A percentile compares a stretch with the other conserved stretches of the same genome.
Evolutionary conservation across 164 flowering plant species (phyloP).

Genomic region (Magnolia officinalis): DNA sequence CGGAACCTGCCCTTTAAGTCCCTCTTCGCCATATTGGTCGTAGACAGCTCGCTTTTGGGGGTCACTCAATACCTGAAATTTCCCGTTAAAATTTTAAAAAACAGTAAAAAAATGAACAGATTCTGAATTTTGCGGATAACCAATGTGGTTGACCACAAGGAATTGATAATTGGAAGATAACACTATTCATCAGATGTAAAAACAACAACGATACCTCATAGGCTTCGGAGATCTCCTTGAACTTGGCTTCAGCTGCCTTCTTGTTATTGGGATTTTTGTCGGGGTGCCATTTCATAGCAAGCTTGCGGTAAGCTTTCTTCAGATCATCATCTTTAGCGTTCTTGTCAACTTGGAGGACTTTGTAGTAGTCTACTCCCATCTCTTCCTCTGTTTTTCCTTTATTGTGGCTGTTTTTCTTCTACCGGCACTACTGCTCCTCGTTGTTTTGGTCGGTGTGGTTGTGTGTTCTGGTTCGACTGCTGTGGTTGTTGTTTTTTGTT

Average conservation of each 20-base stretch:
- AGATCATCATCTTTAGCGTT: slow-evolving; percentile 59
- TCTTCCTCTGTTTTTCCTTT: slow-evolving; percentile 1
- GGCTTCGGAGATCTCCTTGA: slow-evolving; percentile 70
- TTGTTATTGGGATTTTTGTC: slow-evolving; percentile 63
- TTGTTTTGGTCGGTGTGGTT: background rate
- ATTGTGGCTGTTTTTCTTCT: background rate
- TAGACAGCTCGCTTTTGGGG: slow-evolving; percentile 53
- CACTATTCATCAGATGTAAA: too few species aligned
- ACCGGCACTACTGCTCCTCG: background rate
- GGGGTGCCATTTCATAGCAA: slow-evolving; percentile 79
- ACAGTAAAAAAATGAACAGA: background rate
- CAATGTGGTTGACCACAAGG: too few species aligned
- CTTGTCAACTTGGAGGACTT: slow-evolving; percentile 46
- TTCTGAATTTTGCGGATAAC: background rate
- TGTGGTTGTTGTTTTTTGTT: background rate
- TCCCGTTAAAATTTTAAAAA: too few species aligned
- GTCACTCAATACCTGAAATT: slow-evolving; percentile 57
- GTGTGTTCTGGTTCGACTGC: background rate
- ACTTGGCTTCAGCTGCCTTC: slow-evolving; percentile 65
- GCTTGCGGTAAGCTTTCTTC: slow-evolving; percentile 67
- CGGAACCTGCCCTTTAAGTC: slow-evolving; percentile 53
- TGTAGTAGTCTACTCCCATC: slow-evolving; percentile 72
- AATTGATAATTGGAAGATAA: too few species aligned
- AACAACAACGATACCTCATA: slow-evolving; percentile 38
- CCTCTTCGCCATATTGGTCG: slow-evolving; percentile 67